Percentiles rank a stretch among this genome's conserved stretches.
Evolutionary conservation across 2,329 filamentous ascomycete species (phyloP).

Genomic region (Ophiostoma sp.): DNA sequence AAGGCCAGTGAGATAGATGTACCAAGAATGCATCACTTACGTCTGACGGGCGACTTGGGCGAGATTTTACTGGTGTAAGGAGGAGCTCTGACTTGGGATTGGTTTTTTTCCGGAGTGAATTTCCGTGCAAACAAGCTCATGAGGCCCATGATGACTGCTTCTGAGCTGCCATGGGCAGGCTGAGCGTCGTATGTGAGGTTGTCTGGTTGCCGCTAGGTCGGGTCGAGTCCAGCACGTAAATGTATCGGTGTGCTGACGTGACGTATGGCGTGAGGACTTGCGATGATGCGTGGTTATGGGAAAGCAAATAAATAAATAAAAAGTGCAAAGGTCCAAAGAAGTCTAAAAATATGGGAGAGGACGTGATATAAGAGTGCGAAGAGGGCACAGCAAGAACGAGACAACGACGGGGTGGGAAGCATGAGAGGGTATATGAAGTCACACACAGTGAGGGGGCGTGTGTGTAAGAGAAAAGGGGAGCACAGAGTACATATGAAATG

Average conservation of each 20-base stretch:
- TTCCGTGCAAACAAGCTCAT: constrained; percentile 33
- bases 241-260: too few relatives aligned
- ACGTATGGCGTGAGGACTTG: neutral
- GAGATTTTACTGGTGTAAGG: constrained; percentile 28
- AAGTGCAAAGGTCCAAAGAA: neutral
- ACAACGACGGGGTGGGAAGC: neutral
- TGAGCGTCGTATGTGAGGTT: neutral
- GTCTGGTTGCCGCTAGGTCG: neutral
- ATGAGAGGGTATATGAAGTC: neutral
- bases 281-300: neutral
- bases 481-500: neutral
- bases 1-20: neutral
- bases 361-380: neutral
- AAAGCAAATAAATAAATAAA: neutral
- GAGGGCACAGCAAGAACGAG: neutral
- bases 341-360: neutral
- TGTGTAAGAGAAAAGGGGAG: constrained; percentile 5
- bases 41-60: constrained; percentile 27
- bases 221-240: neutral
- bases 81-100: constrained; percentile 26
- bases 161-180: constrained; percentile 27
- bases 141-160: constrained; percentile 32
- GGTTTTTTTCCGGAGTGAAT: constrained; percentile 26
- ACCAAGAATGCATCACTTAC: constrained; percentile 25
- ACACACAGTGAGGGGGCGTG: neutral